A percentile compares a stretch with the other conserved stretches of the same genome.
phyloP scores from a whole-genome alignment of 192 early-diverging fungal species.

The Geosiphon pyriformis region DNA sequence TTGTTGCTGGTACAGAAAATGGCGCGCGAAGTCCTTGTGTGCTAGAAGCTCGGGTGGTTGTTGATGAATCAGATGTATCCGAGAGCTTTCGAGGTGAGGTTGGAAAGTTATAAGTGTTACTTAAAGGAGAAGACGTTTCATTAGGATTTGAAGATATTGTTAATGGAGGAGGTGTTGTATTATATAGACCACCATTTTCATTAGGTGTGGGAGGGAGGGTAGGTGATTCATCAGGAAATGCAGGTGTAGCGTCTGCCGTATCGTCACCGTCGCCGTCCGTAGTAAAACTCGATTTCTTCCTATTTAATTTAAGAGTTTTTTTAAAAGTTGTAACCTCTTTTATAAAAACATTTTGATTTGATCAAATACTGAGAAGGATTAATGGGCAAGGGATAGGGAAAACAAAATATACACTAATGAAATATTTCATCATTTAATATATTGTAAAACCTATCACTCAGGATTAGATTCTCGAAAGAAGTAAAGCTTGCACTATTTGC shows the following conservation, averaged over 20 bases:
- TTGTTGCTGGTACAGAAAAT: too few species aligned
- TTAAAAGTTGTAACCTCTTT: not conserved
- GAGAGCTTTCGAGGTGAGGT: not conserved
- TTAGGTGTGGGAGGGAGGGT: slow-evolving; percentile 1
- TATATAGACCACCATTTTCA: slow-evolving; percentile 8
- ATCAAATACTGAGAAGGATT: too few species aligned
- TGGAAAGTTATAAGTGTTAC: not conserved
- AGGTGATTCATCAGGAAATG: slow-evolving; percentile 7
- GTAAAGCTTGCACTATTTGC: not conserved
- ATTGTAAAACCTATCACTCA: not conserved
- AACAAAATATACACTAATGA: not conserved
- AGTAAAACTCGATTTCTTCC: not conserved
- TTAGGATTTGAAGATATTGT: not conserved
- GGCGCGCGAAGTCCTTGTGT: too few species aligned
- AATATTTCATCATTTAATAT: not conserved
- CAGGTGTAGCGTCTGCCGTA: not conserved
- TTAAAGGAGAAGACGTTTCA: not conserved
- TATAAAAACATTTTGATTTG: too few species aligned
- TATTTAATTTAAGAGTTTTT: not conserved
- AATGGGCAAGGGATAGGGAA: too few species aligned
- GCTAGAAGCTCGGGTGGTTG: too few species aligned
- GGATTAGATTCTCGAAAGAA: not conserved
- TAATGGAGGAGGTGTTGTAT: not conserved
- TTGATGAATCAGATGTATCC: not conserved
- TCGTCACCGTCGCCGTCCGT: not conserved